Percentiles rank a stretch among this genome's conserved stretches.
phyloP scores from a whole-genome alignment of 495 filamentous ascomycete species.

The Amphirosellinia nigrospora region DNA sequence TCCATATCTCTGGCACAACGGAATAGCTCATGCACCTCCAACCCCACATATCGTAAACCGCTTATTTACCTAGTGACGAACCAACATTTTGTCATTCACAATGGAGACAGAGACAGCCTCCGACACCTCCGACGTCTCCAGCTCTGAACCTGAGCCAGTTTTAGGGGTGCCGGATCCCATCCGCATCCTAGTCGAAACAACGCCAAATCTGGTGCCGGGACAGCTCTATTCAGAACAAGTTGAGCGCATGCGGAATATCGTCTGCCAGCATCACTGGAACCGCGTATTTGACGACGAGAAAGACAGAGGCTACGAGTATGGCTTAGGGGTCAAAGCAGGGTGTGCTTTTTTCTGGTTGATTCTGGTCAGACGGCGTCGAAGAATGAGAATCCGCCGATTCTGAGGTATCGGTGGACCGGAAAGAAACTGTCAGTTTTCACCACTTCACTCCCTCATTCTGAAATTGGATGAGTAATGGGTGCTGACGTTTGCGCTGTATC shows the following conservation, averaged over 20 bases:
- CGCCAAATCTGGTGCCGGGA: background rate
- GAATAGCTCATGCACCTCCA: no score
- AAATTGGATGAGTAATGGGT: background rate
- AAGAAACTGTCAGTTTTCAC: background rate
- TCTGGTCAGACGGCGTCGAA: background rate
- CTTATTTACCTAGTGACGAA: no score
- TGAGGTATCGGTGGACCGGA: slow-evolving; percentile 17
- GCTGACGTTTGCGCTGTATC: background rate
- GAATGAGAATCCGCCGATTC: background rate
- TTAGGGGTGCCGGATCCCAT: slow-evolving; percentile 5
- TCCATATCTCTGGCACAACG: no score
- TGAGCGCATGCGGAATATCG: background rate
- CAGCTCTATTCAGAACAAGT: background rate
- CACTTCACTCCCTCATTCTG: background rate
- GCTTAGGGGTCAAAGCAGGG: background rate
- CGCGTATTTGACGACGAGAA: background rate
- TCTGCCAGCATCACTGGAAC: slow-evolving; percentile 5
- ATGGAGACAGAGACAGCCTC: slow-evolving; percentile 10
- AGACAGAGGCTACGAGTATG: background rate
- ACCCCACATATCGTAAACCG: no score
- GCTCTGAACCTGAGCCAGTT: background rate
- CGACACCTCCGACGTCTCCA: background rate
- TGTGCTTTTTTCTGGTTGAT: slow-evolving; percentile 11
- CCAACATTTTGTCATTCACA: no score
- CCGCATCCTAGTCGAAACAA: slow-evolving; percentile 9